These are phyloP conservation scores for Cubamyces lactineus DNA, from an alignment of 768 basidiomycete genomes.

Conservation along the genomic window DNA sequence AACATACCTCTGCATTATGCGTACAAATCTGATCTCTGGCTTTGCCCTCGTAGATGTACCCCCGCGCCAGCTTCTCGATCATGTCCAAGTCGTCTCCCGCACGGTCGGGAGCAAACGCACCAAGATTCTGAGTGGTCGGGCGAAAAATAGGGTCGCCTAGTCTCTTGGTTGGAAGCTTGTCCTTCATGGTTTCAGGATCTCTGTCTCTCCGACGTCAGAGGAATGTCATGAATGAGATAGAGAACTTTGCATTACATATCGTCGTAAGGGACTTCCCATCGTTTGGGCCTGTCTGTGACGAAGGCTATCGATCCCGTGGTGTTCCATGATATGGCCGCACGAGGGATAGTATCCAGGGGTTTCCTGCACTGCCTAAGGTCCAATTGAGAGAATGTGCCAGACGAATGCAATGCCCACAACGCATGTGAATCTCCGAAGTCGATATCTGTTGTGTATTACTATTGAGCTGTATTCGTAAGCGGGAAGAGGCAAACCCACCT, in stretches of 20 bases:
- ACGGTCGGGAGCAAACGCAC: constrained; percentile 47
- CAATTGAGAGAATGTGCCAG: constrained; percentile 78
- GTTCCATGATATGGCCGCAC: constrained; percentile 69
- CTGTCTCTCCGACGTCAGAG: constrained; percentile 30
- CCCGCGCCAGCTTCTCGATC: constrained; percentile 64
- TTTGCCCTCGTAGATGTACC: constrained; percentile 57
- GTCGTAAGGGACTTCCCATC: constrained; percentile 78
- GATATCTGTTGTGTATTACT: constrained; percentile 49
- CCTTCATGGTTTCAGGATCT: constrained; percentile 38
- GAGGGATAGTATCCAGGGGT: constrained; percentile 69
- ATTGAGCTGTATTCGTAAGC: background rate
- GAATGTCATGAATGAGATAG: background rate
- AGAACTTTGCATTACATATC: constrained; percentile 57
- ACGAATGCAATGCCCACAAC: constrained; percentile 73
- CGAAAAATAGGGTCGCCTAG: constrained; percentile 59
- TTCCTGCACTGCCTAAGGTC: constrained; percentile 68
- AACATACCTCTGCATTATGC: constrained; percentile 59
- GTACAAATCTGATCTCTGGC: constrained; percentile 54
- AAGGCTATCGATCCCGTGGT: constrained; percentile 67
- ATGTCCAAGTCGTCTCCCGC: constrained; percentile 46
- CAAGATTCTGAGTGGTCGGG: constrained; percentile 61
- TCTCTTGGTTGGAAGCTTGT: constrained; percentile 48
- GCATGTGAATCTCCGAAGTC: constrained; percentile 71
- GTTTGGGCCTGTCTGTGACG: constrained; percentile 53
- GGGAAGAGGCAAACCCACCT: constrained; percentile 46